A percentile compares a stretch with the other conserved stretches of the same genome.
Evolutionary conservation across 305 asterid species (phyloP).

Genomic region (Stenogyne calaminthoides): DNA sequence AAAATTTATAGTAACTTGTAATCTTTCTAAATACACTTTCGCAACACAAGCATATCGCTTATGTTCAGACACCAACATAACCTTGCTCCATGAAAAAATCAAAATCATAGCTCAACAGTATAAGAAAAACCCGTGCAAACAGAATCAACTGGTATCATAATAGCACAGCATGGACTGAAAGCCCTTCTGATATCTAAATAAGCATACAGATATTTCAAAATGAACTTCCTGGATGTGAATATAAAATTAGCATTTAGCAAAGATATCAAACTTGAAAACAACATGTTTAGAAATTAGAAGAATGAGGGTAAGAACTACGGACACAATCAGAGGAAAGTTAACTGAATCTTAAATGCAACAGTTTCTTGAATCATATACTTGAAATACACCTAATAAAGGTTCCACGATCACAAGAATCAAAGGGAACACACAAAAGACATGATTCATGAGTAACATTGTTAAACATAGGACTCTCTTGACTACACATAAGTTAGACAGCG

Average conservation of each 20-base stretch:
- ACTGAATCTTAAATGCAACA: constrained; percentile 1
- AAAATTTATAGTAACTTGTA: background rate
- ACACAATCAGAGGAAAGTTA: constrained; percentile 3
- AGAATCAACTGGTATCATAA: background rate
- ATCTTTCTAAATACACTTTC: background rate
- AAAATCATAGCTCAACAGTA: background rate
- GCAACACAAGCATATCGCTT: background rate
- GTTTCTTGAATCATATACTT: background rate
- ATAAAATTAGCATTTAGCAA: background rate
- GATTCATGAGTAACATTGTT: background rate
- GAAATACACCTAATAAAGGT: background rate
- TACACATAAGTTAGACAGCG: background rate
- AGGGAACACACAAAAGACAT: background rate
- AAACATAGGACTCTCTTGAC: background rate
- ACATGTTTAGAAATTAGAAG: background rate
- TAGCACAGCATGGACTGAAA: background rate
- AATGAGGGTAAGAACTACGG: background rate
- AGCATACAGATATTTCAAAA: background rate
- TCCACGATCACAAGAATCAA: background rate
- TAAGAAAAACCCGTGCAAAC: background rate
- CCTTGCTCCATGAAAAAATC: background rate
- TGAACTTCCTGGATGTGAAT: background rate
- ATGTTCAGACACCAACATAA: background rate
- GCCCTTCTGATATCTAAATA: background rate
- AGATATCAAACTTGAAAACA: background rate